A percentile compares a stretch with the other conserved stretches of the same genome.
These are phyloP conservation scores for Leccinum variicolor DNA, from an alignment of 768 basidiomycete species.

Conservation along the genomic window DNA sequence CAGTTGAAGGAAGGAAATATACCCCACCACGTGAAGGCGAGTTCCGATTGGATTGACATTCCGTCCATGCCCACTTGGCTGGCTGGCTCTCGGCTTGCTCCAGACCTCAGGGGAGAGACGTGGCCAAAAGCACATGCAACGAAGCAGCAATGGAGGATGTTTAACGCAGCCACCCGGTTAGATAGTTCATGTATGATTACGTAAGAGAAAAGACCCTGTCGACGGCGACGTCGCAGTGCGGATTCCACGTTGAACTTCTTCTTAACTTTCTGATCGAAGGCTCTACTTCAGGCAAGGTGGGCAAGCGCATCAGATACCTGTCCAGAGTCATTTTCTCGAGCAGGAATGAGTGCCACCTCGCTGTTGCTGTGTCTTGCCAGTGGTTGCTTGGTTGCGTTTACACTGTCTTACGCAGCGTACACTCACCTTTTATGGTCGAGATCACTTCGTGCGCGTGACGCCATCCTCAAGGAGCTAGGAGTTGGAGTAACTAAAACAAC, in stretches of 20 bases:
- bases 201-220: constrained; percentile 1
- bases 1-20: too few relatives aligned
- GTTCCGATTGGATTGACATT: constrained; percentile 12
- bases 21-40: not conserved
- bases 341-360: constrained; percentile 12
- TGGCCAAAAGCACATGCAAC: not conserved
- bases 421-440: constrained; percentile 20
- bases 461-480: constrained; percentile 20
- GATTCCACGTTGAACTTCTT: constrained; percentile 4
- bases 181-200: constrained; percentile 1
- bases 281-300: not conserved
- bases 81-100: not conserved
- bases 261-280: not conserved
- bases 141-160: not conserved
- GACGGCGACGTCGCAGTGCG: not conserved
- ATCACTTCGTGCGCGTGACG: constrained; percentile 18
- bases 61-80: not conserved
- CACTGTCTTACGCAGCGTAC: constrained; percentile 25
- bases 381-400: constrained; percentile 4
- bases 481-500: not conserved
- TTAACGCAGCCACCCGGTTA: not conserved
- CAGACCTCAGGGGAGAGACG: not conserved
- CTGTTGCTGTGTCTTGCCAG: constrained; percentile 14
- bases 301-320: not conserved
- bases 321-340: not conserved